phyloP scores from a whole-genome alignment of 768 basidiomycete genomes.

The Phlebiopsis flavidoalba region DNA sequence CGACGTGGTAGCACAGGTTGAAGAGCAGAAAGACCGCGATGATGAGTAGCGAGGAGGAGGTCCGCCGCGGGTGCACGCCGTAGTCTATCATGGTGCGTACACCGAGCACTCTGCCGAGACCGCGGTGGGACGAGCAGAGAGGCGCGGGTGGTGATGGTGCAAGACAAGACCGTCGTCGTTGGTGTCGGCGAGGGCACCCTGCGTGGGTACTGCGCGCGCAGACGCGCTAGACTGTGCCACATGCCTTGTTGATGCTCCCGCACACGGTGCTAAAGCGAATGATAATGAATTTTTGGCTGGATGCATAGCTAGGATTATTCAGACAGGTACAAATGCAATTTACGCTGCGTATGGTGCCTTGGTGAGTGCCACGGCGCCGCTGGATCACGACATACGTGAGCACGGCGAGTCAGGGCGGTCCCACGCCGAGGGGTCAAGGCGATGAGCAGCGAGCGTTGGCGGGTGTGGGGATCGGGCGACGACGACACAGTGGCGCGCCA shows the following conservation, averaged over 20 bases:
- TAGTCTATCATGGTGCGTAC: conserved; percentile 1
- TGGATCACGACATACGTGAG: background rate
- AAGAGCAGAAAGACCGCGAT: conserved; percentile 11
- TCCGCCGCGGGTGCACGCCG: conserved; percentile 4
- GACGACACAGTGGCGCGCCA: background rate
- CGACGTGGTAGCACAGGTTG: conserved; percentile 11
- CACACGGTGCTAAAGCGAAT: background rate
- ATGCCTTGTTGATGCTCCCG: background rate
- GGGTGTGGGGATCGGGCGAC: background rate
- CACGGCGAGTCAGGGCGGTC: no score
- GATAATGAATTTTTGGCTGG: background rate
- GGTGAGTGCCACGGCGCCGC: background rate
- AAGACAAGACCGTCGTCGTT: background rate
- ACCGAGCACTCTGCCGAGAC: background rate
- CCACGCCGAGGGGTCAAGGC: background rate
- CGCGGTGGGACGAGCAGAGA: background rate
- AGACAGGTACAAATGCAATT: background rate
- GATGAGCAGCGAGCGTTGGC: background rate
- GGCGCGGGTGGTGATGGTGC: background rate
- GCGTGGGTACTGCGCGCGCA: background rate
- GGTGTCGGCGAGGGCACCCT: background rate
- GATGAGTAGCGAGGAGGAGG: conserved; percentile 5
- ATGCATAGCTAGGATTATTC: background rate
- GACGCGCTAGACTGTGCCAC: background rate
- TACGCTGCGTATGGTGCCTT: background rate